Evolutionary conservation across 306 rosid species (phyloP).

Genomic region (Gillenia trifoliata): DNA sequence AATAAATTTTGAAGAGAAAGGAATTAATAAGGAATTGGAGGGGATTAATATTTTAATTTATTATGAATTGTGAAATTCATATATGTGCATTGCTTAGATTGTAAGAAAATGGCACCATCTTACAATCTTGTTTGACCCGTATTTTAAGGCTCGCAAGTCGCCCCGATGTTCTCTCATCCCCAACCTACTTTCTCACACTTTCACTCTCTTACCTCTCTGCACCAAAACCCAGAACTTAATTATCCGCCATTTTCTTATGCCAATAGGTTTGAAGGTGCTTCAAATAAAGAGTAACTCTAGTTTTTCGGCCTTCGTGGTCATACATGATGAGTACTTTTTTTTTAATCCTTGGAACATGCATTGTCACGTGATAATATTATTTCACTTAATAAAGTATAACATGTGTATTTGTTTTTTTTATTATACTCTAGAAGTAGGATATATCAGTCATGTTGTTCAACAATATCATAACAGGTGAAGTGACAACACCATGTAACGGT

Average conservation of each 20-base stretch:
- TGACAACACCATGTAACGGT: too few species aligned
- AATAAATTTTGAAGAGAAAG: constrained; percentile 21
- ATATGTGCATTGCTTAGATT: constrained; percentile 43
- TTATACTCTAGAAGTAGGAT: too few species aligned
- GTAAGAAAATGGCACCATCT: constrained; percentile 59
- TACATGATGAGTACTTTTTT: too few species aligned
- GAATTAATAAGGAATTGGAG: constrained; percentile 8
- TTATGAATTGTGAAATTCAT: background rate
- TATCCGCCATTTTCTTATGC: background rate
- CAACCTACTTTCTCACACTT: constrained; percentile 35
- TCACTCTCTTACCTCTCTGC: background rate
- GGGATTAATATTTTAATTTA: background rate
- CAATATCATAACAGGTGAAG: too few species aligned
- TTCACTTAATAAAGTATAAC: too few species aligned
- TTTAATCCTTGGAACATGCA: too few species aligned
- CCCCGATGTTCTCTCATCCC: constrained; percentile 61
- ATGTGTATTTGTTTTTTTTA: too few species aligned
- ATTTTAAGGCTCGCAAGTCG: constrained; percentile 61
- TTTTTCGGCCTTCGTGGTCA: too few species aligned
- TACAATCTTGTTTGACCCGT: constrained; percentile 85
- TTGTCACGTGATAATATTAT: too few species aligned
- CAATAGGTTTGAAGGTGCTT: background rate
- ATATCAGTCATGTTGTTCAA: too few species aligned
- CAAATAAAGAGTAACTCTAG: too few species aligned
- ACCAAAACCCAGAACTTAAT: constrained; percentile 27